phyloP scores from a whole-genome alignment of 1,284 basidiomycete species.

The Apiotrichum montevideense region DNA sequence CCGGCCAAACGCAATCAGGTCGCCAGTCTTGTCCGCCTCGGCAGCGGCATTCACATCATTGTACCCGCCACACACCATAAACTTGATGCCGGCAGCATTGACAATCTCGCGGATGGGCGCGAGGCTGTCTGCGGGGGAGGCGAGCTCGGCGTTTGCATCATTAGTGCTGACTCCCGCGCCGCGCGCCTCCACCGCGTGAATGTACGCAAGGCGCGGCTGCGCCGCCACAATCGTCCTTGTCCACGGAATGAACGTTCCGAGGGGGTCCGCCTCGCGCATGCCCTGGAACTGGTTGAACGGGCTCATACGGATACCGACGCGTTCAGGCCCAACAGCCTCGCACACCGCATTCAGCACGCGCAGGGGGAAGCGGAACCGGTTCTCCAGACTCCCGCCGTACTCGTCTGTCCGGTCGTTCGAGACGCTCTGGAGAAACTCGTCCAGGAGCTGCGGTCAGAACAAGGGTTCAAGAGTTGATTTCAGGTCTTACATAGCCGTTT shows the following conservation, averaged over 20 bases:
- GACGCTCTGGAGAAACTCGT: constrained; percentile 56
- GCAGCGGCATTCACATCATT: constrained; percentile 26
- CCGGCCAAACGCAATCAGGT: constrained; percentile 52
- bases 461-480: too few relatives aligned
- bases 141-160: not conserved
- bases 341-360: constrained; percentile 52
- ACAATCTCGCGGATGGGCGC: not conserved
- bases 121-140: constrained; percentile 17
- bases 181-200: constrained; percentile 56
- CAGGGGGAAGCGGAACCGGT: constrained; percentile 53
- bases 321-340: constrained; percentile 52
- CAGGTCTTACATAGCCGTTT: constrained; percentile 12
- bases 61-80: constrained; percentile 54
- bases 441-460: constrained; percentile 25
- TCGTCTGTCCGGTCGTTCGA: constrained; percentile 56
- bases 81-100: constrained; percentile 12
- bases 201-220: constrained; percentile 54
- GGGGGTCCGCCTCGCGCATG: constrained; percentile 48
- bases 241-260: constrained; percentile 40
- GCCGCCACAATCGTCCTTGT: constrained; percentile 34
- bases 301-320: constrained; percentile 53
- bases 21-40: constrained; percentile 39
- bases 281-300: constrained; percentile 53
- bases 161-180: constrained; percentile 11
- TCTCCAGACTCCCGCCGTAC: constrained; percentile 58